Evolutionary conservation across 805 yeast genomes (phyloP).

Genomic region (Ogataea paraovalis): DNA sequence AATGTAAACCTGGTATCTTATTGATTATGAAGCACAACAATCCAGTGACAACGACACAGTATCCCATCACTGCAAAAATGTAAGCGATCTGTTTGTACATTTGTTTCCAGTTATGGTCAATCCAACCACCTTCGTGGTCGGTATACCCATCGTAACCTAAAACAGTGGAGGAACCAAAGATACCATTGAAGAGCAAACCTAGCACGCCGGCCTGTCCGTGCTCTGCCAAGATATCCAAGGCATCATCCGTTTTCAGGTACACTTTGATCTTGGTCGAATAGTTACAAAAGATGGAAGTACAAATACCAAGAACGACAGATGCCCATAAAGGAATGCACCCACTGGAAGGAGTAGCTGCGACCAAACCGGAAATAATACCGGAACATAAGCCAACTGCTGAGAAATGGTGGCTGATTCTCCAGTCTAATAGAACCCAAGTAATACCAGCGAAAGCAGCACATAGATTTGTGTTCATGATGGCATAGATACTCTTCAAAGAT

Average conservation of each 20-base stretch:
- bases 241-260: slow-evolving; percentile 78
- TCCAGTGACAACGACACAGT: slow-evolving; percentile 71
- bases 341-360: slow-evolving; percentile 94
- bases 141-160: slow-evolving; percentile 88
- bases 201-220: slow-evolving; percentile 96
- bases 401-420: slow-evolving; percentile 84
- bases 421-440: slow-evolving; percentile 90
- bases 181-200: slow-evolving; percentile 83
- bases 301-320: slow-evolving; percentile 77
- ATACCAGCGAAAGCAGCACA: slow-evolving; percentile 89
- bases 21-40: slow-evolving; percentile 70
- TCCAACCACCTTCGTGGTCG: slow-evolving; percentile 87
- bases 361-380: slow-evolving; percentile 92
- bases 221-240: slow-evolving; percentile 95
- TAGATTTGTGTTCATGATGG: slow-evolving; percentile 87
- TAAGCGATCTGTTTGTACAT: slow-evolving; percentile 87
- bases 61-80: slow-evolving; percentile 69
- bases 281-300: slow-evolving; percentile 82
- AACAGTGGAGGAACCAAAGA: slow-evolving; percentile 84
- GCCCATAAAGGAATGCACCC: slow-evolving; percentile 93
- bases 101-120: slow-evolving; percentile 86
- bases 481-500: slow-evolving; percentile 76
- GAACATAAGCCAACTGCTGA: slow-evolving; percentile 93
- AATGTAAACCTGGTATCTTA: slow-evolving; percentile 73
- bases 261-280: slow-evolving; percentile 85